Base-by-base conservation (phyloP, 2,329 filamentous ascomycete species). In the Penicillium verrucosum region DNA sequence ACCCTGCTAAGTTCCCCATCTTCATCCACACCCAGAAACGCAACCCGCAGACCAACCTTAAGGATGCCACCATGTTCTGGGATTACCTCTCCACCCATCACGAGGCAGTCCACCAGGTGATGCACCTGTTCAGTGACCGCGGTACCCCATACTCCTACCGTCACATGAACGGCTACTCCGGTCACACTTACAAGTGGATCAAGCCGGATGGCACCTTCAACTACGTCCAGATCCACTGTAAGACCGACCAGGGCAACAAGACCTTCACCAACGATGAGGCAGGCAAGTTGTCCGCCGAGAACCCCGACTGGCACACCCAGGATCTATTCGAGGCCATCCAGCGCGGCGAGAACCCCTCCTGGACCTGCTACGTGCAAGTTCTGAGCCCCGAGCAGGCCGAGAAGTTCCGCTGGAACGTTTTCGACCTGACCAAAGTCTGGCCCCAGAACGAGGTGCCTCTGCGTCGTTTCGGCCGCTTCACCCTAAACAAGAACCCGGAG, bases 1-100 rank as follows among this genome's bases (percentile, higher is more conserved):
- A 90, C 60, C 85, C 88, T 0, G 81, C 85, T 61, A 90, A 90
- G 72, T 90, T 89, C 68, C 87, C 88, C 25, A 77, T 86, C 67
- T 87, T 89, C 67, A 89, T 89, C 51, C 87, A 89, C 69, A 89
- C 87, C 0, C 88, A 90, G 70, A 90, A 90, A 79, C 80, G 87
- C n/a, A 78, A 90, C 66, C 88, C 87, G 0, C 81, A 85, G 62
- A 89, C 86, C 4, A 85, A 90, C 68, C 73, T 89, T 6, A 86
- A 84, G 46, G 84, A 89, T 72, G 85, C 86, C 16, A 87, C 84
- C 50, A 84, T 85, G 77, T 89, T 89, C 74, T 89, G 85, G 86
- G 86, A 85, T 60, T 85, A 82, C 59, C 75, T 84, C 37, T 81
- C 79, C 37, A 83, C 79, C 23, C 81, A 87, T 64, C 86, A 84